Conservation (phyloP, 371 early-diverging fungal species). For the Amoeboaphelidium occidentale region DNA sequence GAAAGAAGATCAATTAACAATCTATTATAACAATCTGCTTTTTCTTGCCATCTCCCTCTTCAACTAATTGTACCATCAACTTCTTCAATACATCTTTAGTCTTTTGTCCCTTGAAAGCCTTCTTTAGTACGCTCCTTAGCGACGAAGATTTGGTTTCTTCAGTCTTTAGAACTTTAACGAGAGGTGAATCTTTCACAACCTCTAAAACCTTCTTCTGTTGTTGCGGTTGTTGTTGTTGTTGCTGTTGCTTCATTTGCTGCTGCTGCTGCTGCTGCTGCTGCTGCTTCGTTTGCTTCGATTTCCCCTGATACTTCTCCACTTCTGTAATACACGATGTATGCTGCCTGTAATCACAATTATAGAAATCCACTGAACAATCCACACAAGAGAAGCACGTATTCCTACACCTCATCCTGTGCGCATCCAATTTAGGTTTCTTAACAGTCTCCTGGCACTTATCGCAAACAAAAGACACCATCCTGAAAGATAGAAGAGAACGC, state of each 20-base stretch:
- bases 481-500: too few species aligned
- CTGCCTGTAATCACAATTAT: conserved; percentile 36
- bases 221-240: conserved; percentile 4
- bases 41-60: background rate
- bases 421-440: conserved; percentile 71
- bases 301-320: conserved; percentile 59
- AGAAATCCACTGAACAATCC: conserved; percentile 69
- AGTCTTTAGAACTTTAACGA: background rate
- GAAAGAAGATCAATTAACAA: background rate
- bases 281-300: background rate
- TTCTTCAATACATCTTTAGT: background rate
- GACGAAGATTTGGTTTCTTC: too few species aligned
- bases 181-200: background rate
- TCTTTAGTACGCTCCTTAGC: too few species aligned
- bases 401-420: conserved; percentile 51
- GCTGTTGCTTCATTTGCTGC: conserved; percentile 2
- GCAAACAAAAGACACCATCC: conserved; percentile 37
- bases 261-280: background rate
- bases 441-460: conserved; percentile 68
- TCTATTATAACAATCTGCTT: background rate
- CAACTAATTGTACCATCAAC: background rate
- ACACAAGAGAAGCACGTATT: conserved; percentile 60
- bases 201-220: background rate
- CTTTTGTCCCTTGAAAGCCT: too few species aligned
- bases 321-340: conserved; percentile 75